Evolutionary conservation across 495 filamentous ascomycete genomes (phyloP).

Genomic region (Penicillium pancosmium): DNA sequence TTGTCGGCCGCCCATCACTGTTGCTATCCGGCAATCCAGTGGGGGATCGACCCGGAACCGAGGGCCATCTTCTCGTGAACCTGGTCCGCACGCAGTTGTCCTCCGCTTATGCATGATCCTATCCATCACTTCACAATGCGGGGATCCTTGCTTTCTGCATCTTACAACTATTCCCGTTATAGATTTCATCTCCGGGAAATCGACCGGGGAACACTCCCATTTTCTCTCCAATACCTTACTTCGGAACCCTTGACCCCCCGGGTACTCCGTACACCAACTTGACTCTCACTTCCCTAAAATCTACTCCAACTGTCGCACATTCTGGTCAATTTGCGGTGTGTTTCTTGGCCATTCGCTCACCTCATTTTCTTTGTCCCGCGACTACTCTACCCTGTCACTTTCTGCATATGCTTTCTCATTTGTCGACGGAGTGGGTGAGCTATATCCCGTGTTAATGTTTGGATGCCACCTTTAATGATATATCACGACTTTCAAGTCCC

Average conservation of each 20-base stretch:
- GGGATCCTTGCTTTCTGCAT: constrained; percentile 11
- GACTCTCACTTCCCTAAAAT: background rate
- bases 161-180: constrained; percentile 11
- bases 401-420: constrained; percentile 16
- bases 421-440: constrained; percentile 16
- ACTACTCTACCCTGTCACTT: constrained; percentile 2
- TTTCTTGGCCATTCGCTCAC: constrained; percentile 6
- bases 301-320: constrained; percentile 15
- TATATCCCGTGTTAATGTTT: constrained; percentile 22
- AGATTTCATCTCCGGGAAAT: constrained; percentile 7
- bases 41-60: constrained; percentile 1
- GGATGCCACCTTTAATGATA: constrained; percentile 30
- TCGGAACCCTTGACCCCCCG: constrained; percentile 1
- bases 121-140: constrained; percentile 1
- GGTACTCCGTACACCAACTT: background rate
- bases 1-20: background rate
- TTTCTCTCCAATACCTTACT: background rate
- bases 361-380: background rate
- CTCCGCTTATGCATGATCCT: constrained; percentile 5
- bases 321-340: constrained; percentile 22
- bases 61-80: background rate
- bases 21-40: background rate
- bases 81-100: background rate
- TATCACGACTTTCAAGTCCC: constrained; percentile 23
- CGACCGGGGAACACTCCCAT: background rate